Percentiles rank a stretch among this genome's conserved stretches.
Evolutionary conservation across 192 early-diverging fungal species (phyloP).

Genomic region (Kappamyces sp.): DNA sequence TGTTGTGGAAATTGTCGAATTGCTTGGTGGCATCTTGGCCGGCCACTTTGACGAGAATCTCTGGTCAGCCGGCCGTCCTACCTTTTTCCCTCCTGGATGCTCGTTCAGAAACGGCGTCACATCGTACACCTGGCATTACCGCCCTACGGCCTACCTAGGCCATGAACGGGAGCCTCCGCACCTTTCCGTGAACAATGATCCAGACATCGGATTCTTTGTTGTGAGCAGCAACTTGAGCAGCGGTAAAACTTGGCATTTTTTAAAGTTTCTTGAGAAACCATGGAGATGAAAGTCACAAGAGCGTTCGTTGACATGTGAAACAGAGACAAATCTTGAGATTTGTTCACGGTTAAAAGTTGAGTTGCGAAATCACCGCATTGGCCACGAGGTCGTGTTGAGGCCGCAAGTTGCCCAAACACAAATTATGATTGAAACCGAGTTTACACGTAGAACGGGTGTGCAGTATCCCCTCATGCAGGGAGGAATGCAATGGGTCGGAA

Average conservation of each 20-base stretch:
- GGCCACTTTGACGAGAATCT: conserved; percentile 37
- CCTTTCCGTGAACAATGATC: not conserved
- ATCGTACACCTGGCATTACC: conserved; percentile 47
- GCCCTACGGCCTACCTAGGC: conserved; percentile 3
- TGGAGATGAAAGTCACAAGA: no score
- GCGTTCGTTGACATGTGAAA: no score
- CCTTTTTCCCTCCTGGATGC: conserved; percentile 45
- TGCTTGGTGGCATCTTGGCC: conserved; percentile 65
- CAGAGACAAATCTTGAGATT: no score
- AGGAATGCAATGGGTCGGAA: conserved; percentile 77
- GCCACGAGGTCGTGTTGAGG: no score
- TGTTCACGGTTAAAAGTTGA: no score
- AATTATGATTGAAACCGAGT: conserved; percentile 13
- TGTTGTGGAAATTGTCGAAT: conserved; percentile 68
- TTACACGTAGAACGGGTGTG: conserved; percentile 2
- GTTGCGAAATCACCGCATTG: no score
- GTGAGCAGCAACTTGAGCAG: conserved; percentile 68
- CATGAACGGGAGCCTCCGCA: not conserved
- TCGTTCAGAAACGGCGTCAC: conserved; percentile 30
- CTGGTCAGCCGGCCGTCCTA: conserved; percentile 17
- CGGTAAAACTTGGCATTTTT: conserved; percentile 34
- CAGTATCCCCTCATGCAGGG: conserved; percentile 36
- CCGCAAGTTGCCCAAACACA: conserved; percentile 5
- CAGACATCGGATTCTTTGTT: conserved; percentile 42
- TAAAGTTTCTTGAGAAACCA: no score